Percentiles rank a stretch among this genome's conserved stretches.
phyloP scores from a whole-genome alignment of 1,139 yeast species.

The Blastobotrys indianensis region DNA sequence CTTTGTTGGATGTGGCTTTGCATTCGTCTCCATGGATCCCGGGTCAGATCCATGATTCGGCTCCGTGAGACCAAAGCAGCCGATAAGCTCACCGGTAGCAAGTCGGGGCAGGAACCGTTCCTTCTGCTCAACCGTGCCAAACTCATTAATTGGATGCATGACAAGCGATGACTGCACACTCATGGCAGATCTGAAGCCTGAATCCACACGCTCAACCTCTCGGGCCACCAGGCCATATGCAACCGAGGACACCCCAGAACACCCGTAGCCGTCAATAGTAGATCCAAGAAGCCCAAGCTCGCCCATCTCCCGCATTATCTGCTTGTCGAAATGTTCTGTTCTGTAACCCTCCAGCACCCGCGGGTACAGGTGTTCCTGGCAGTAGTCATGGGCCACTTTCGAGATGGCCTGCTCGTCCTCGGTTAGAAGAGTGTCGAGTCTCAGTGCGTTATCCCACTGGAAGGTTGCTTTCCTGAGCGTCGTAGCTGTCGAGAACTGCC shows the following conservation, averaged over 20 bases:
- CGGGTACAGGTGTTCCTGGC: slow-evolving; percentile 38
- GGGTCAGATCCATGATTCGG: slow-evolving; percentile 45
- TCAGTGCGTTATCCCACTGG: slow-evolving; percentile 38
- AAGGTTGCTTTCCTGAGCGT: slow-evolving; percentile 18
- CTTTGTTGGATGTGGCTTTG: slow-evolving; percentile 39
- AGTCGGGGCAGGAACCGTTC: slow-evolving; percentile 38
- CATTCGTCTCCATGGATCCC: slow-evolving; percentile 41
- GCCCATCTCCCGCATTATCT: slow-evolving; percentile 39
- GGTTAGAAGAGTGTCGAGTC: slow-evolving; percentile 34
- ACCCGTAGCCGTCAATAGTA: slow-evolving; percentile 40
- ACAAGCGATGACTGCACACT: slow-evolving; percentile 43
- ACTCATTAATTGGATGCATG: slow-evolving; percentile 40
- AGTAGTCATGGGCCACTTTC: slow-evolving; percentile 37
- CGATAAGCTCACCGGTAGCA: slow-evolving; percentile 41
- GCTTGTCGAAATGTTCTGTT: slow-evolving; percentile 36
- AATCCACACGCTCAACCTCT: slow-evolving; percentile 42
- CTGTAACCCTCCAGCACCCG: slow-evolving; percentile 39
- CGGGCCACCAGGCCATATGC: slow-evolving; percentile 42
- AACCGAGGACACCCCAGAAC: slow-evolving; percentile 39
- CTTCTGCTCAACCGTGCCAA: slow-evolving; percentile 40
- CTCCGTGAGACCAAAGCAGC: slow-evolving; percentile 43
- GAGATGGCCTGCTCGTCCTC: slow-evolving; percentile 40
- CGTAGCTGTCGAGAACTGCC: slow-evolving; percentile 2
- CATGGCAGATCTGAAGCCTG: slow-evolving; percentile 43
- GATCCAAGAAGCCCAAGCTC: slow-evolving; percentile 40